Percentiles rank a stretch among this genome's conserved stretches.
Conservation (phyloP, 208 protist genomes). For the Balamuthia mandrillaris region DNA sequence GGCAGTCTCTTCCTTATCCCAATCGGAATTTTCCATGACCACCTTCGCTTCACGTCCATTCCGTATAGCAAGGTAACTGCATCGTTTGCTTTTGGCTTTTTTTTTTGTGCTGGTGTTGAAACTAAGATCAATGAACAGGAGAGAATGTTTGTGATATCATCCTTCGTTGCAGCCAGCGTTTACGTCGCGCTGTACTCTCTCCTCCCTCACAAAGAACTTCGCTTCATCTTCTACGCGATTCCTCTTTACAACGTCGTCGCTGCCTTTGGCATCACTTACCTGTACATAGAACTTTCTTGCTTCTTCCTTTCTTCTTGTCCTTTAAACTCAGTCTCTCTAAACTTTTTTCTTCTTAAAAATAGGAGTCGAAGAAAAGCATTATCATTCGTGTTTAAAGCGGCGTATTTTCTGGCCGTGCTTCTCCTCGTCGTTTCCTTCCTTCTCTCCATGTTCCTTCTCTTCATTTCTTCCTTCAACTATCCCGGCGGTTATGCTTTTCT, state of each 20-base stretch:
- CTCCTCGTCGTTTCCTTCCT: neutral
- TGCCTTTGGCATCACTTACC: conserved; percentile 53
- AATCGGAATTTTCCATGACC: neutral
- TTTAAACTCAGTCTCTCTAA: neutral
- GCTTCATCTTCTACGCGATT: conserved; percentile 85
- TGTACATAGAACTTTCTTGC: neutral
- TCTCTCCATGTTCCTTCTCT: neutral
- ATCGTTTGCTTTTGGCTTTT: neutral
- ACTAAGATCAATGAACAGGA: too few species aligned
- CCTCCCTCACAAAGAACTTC: conserved; percentile 88
- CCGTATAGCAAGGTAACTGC: neutral
- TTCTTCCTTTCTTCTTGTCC: neutral
- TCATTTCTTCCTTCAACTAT: conserved; percentile 57
- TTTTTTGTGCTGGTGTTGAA: too few species aligned
- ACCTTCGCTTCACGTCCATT: neutral
- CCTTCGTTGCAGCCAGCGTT: conserved; percentile 56
- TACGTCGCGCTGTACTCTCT: conserved; percentile 80
- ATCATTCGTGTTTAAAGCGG: neutral
- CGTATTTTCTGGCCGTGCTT: neutral
- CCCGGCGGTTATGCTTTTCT: conserved; percentile 57
- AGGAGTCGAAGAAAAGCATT: neutral
- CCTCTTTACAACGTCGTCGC: conserved; percentile 77
- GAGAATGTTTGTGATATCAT: neutral
- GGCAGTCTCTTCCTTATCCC: neutral
- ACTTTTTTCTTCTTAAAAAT: neutral